These are phyloP conservation scores for Pseudohyphozyma bogoriensis DNA, from an alignment of 768 basidiomycete species.

Conservation along the genomic window DNA sequence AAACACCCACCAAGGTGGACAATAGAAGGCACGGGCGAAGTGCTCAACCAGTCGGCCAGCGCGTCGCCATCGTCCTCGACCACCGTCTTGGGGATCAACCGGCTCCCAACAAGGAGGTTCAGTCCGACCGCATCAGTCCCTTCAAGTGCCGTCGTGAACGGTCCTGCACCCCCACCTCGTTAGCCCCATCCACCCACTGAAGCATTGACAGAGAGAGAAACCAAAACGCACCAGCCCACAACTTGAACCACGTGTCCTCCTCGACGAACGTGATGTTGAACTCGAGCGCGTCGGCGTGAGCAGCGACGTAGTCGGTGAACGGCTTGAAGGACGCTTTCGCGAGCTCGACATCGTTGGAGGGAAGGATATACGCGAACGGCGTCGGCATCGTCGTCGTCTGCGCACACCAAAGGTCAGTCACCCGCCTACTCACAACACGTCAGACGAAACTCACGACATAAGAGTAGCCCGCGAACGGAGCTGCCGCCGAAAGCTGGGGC, in stretches of 20 bases:
- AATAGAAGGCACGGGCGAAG: not conserved
- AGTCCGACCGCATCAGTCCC: constrained; percentile 8
- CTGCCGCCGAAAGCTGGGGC: constrained; percentile 2
- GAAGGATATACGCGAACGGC: constrained; percentile 18
- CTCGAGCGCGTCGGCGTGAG: not conserved
- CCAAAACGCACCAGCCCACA: constrained; percentile 11
- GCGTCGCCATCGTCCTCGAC: constrained; percentile 5
- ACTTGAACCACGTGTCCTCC: not conserved
- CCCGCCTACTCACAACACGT: not conserved
- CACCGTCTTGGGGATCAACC: constrained; percentile 5
- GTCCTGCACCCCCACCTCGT: not conserved
- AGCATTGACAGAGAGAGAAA: not conserved
- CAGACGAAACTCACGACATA: constrained; percentile 5
- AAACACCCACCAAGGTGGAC: constrained; percentile 10
- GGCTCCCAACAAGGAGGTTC: constrained; percentile 4
- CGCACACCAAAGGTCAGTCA: not conserved
- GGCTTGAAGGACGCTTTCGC: constrained; percentile 1
- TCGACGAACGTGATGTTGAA: not conserved
- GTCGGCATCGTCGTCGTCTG: not conserved
- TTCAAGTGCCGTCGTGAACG: constrained; percentile 1
- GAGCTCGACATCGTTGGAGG: not conserved
- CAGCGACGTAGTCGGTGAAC: not conserved
- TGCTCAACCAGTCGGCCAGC: not conserved
- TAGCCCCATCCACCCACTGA: not conserved
- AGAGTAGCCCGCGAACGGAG: constrained; percentile 9